phyloP scores from a whole-genome alignment of 352 stramenopile genomes.

The Hyaloperonospora arabidopsidis region DNA sequence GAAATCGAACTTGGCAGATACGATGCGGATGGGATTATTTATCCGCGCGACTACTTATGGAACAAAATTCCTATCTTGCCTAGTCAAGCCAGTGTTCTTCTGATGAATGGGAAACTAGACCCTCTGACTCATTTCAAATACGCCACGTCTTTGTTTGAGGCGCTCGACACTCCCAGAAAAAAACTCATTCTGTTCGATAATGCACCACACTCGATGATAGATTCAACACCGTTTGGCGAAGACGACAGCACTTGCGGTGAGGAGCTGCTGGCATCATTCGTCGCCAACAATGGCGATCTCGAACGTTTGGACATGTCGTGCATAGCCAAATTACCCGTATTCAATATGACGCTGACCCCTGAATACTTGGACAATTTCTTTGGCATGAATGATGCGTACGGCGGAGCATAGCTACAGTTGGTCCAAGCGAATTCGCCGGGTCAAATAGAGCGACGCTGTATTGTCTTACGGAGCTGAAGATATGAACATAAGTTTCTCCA shows the following conservation, averaged over 20 bases:
- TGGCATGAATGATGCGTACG: constrained; percentile 31
- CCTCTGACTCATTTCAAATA: constrained; percentile 48
- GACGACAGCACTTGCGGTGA: constrained; percentile 34
- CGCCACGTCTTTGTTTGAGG: constrained; percentile 28
- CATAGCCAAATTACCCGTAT: constrained; percentile 14
- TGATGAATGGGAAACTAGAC: constrained; percentile 47
- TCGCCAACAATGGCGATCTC: constrained; percentile 30
- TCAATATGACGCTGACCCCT: constrained; percentile 25
- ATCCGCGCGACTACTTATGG: constrained; percentile 46
- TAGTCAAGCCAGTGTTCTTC: constrained; percentile 31
- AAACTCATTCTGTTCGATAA: constrained; percentile 43
- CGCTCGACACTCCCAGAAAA: constrained; percentile 30
- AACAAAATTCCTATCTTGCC: constrained; percentile 36
- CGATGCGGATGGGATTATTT: constrained; percentile 19
- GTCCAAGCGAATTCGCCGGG: too few species aligned
- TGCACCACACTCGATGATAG: constrained; percentile 20
- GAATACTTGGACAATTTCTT: constrained; percentile 25
- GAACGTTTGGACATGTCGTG: constrained; percentile 29
- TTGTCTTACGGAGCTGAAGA: too few species aligned
- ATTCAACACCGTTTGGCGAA: neutral
- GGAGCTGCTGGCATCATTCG: constrained; percentile 36
- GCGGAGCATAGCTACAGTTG: constrained; percentile 21
- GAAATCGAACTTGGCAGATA: constrained; percentile 12
- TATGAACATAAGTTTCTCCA: too few species aligned
- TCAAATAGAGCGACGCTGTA: too few species aligned